These are phyloP conservation scores for Kodamaea nitidulidarum DNA, from an alignment of 805 yeast species.

Conservation along the genomic window DNA sequence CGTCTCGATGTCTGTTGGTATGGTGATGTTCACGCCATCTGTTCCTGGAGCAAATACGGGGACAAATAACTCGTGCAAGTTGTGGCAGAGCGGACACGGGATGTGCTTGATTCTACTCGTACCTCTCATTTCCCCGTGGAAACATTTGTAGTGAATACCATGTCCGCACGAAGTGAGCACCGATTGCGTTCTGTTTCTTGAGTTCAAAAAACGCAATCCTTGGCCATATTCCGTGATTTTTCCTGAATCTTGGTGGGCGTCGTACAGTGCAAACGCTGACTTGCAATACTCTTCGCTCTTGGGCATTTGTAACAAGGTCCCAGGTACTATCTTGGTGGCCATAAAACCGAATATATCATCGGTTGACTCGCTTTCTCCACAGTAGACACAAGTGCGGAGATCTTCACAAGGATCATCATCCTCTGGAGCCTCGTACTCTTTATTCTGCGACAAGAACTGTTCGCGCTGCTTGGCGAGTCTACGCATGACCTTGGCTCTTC, in stretches of 20 bases:
- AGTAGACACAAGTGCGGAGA: slow-evolving; percentile 18
- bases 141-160: slow-evolving; percentile 49
- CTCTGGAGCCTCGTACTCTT: slow-evolving; percentile 14
- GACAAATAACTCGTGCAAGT: slow-evolving; percentile 40
- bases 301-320: slow-evolving; percentile 49
- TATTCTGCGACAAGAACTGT: slow-evolving; percentile 40
- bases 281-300: slow-evolving; percentile 13
- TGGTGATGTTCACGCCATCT: neutral
- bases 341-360: slow-evolving; percentile 58
- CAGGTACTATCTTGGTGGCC: slow-evolving; percentile 42
- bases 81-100: slow-evolving; percentile 51
- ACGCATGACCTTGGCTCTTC: slow-evolving; percentile 58
- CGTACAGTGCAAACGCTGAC: slow-evolving; percentile 22
- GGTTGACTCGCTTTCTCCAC: slow-evolving; percentile 20
- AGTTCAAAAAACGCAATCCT: neutral
- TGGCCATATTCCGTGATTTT: neutral
- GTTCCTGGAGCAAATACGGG: slow-evolving; percentile 33
- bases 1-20: neutral
- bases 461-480: slow-evolving; percentile 56
- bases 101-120: slow-evolving; percentile 18
- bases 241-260: slow-evolving; percentile 10
- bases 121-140: slow-evolving; percentile 21
- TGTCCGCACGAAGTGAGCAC: slow-evolving; percentile 49
- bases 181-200: neutral
- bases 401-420: slow-evolving; percentile 11